phyloP scores from a whole-genome alignment of 306 rosid genomes.

The Vigna hirtella region DNA sequence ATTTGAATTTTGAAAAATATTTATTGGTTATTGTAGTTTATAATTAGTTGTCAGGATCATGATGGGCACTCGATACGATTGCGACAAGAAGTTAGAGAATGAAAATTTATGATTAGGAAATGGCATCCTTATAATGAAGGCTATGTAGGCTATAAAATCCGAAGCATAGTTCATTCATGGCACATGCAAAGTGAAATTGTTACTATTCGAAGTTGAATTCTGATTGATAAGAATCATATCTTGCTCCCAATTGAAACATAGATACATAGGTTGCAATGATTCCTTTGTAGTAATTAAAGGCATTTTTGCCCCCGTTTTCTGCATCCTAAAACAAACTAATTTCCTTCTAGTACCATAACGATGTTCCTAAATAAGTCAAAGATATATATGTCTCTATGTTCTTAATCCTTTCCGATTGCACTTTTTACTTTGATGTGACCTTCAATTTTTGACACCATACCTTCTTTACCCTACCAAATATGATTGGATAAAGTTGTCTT shows the following conservation, averaged over 20 bases:
- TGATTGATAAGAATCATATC: constrained; percentile 43
- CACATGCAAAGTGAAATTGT: constrained; percentile 34
- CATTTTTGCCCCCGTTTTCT: constrained; percentile 47
- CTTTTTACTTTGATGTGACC: no score
- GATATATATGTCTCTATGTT: no score
- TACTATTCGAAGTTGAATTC: constrained; percentile 53
- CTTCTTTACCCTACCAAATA: no score
- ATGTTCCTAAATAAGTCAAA: no score
- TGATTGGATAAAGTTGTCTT: no score
- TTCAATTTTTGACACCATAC: no score
- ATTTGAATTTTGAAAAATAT: no score
- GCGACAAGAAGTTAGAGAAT: not conserved
- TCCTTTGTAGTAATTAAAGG: constrained; percentile 53
- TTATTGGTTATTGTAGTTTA: not conserved
- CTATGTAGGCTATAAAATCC: not conserved
- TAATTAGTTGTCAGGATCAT: not conserved
- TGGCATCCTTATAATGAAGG: not conserved
- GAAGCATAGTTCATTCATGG: not conserved
- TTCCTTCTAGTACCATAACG: constrained; percentile 32
- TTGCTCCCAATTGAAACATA: not conserved
- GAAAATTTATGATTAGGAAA: not conserved
- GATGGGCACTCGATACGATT: not conserved
- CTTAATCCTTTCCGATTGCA: no score
- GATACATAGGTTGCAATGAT: constrained; percentile 55
- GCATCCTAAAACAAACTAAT: constrained; percentile 65